Percentiles rank a stretch among this genome's conserved stretches.
These are phyloP conservation scores for Ogataea pignaliae DNA, from an alignment of 805 yeast genomes.

Conservation along the genomic window DNA sequence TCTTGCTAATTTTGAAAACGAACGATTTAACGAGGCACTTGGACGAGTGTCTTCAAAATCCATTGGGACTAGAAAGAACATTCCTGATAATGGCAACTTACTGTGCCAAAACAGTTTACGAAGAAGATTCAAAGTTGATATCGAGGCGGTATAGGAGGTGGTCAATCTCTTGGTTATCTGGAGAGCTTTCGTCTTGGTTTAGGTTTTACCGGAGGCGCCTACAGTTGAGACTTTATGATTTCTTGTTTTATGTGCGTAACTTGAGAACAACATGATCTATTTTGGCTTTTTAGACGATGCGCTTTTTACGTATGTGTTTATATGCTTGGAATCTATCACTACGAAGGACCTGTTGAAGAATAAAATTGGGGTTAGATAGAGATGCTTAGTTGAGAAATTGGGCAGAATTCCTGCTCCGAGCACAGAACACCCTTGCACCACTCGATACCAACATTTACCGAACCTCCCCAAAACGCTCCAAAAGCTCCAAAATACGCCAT, in stretches of 20 bases:
- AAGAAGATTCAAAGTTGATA: slow-evolving; percentile 40
- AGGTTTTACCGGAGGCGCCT: slow-evolving; percentile 27
- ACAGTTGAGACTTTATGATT: slow-evolving; percentile 32
- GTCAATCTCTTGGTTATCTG: slow-evolving; percentile 22
- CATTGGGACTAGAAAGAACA: slow-evolving; percentile 83
- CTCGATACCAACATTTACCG: no score
- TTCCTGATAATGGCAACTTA: slow-evolving; percentile 86
- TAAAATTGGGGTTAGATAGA: no score
- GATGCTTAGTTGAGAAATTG: no score
- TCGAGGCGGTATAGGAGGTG: slow-evolving; percentile 10
- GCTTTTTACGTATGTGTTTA: no score
- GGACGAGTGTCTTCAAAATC: slow-evolving; percentile 78
- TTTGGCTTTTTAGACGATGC: no score
- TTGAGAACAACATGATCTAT: not conserved
- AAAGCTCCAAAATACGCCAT: no score
- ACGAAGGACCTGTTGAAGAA: no score
- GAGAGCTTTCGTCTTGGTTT: slow-evolving; percentile 29
- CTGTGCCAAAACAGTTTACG: slow-evolving; percentile 76
- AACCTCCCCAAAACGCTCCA: no score
- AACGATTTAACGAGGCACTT: slow-evolving; percentile 87
- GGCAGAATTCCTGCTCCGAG: no score
- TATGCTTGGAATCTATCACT: no score
- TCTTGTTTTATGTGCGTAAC: slow-evolving; percentile 17
- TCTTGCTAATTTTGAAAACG: slow-evolving; percentile 82
- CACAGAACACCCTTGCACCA: no score